Base-by-base conservation (phyloP, 1,284 basidiomycete species). In the Neonothopanus nambi region DNA sequence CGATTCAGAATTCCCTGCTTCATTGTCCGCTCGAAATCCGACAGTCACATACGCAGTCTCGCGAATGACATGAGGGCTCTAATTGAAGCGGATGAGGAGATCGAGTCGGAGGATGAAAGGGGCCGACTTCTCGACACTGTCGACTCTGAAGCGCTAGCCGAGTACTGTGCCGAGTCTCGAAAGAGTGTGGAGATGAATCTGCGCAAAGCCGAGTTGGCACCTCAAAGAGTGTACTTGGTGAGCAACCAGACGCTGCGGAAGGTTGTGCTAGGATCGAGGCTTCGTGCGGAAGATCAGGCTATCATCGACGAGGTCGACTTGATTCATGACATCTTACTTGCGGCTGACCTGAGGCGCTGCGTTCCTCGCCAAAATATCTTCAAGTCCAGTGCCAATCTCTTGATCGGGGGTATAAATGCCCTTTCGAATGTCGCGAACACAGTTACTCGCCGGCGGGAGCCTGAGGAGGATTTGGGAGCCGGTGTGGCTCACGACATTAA, bases 11-110 rank as follows among this genome's bases (percentile, higher is more conserved):
- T 71, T 40, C 71, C 71, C 6, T 57, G 61, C 1, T 66, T 64
- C 41, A 67, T 71, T 33, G 69, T 72, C 15, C 69, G 69, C 7
- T 73, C 70, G 3, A 70, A 71, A 54, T 61, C 70, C 0, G 69
- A 72, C 49, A 62, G 64, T 24, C 67, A 70, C 47, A 66, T 70
- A 51, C 57, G 52, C 1, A 70, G 70, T 49, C 40, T 69, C 35
- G 61, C 64, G 57, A 54, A 44, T 18, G 68, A 68, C 23, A 60
- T 59, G 54, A 62, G n/a, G n/a, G n/a, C n/a, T n/a, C n/a, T n/a
- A n/a, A n/a, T n/a, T n/a, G n/a, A n/a, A n/a, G n/a, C n/a, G n/a
- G n/a, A n/a, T n/a, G n/a, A n/a, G n/a, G 59, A 30, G 62, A 70
- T 11, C 48, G 59, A 7, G 49, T 43, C 11, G 57, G 58, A 28